Percentiles rank a stretch among this genome's conserved stretches.
Evolutionary conservation across 2,329 filamentous ascomycete species (phyloP).

Genomic region (Knufia petricola): DNA sequence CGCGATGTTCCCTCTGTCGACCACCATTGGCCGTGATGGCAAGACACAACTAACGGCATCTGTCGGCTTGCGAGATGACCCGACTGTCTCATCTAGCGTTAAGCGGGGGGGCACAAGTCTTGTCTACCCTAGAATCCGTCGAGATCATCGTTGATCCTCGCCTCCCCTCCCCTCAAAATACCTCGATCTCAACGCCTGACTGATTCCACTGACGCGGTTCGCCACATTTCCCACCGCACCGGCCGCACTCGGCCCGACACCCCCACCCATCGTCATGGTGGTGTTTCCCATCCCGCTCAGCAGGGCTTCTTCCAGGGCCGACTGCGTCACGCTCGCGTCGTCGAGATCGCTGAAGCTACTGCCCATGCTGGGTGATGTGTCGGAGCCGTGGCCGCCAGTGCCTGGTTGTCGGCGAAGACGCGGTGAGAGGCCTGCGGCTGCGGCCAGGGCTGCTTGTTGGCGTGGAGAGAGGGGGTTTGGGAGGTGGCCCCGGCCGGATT

Average conservation of each 20-base stretch:
- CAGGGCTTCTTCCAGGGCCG: conserved; percentile 54
- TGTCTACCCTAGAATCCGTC: too few species aligned
- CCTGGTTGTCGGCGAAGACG: conserved; percentile 26
- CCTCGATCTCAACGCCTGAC: conserved; percentile 45
- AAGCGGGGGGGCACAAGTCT: too few species aligned
- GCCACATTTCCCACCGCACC: conserved; percentile 32
- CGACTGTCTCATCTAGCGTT: too few species aligned
- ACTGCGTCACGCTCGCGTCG: conserved; percentile 56
- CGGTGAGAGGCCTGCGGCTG: conserved; percentile 21
- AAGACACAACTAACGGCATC: too few species aligned
- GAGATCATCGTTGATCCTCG: conserved; percentile 19
- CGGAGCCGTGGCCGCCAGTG: conserved; percentile 38
- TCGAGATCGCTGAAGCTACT: conserved; percentile 59
- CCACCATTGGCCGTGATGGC: too few species aligned
- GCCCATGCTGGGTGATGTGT: conserved; percentile 53
- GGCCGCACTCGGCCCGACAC: conserved; percentile 3
- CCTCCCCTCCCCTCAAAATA: conserved; percentile 30
- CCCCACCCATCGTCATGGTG: conserved; percentile 17
- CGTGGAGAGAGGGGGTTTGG: conserved; percentile 31
- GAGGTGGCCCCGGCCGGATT: conserved; percentile 3
- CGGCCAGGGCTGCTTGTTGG: conserved; percentile 41
- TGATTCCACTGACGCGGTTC: conserved; percentile 42
- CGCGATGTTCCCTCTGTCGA: too few species aligned
- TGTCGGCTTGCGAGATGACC: too few species aligned
- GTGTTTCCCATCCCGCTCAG: conserved; percentile 52